Percentiles rank a stretch among this genome's conserved stretches.
Conservation (phyloP, 805 yeast species). For the Metschnikowia orientalis region DNA sequence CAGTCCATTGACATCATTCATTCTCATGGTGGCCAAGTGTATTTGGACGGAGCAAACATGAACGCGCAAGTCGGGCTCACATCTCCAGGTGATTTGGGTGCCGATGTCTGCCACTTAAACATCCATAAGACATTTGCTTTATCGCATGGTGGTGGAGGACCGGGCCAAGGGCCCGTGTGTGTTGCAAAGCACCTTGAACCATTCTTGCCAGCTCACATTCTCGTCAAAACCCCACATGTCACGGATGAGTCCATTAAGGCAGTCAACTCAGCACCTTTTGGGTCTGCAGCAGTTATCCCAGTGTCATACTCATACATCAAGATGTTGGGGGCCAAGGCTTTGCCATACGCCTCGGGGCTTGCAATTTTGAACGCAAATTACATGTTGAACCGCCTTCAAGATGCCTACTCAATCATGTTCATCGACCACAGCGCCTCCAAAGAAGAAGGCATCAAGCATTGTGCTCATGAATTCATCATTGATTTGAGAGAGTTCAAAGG, state of each 20-base stretch:
- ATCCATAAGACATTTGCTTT: conserved; percentile 96
- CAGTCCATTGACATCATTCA: conserved; percentile 85
- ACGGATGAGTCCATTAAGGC: conserved; percentile 57
- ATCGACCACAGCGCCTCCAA: conserved; percentile 44
- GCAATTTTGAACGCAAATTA: conserved; percentile 96
- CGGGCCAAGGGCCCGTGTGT: conserved; percentile 98
- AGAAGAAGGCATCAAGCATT: conserved; percentile 55
- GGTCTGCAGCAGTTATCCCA: conserved; percentile 89
- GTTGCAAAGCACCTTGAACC: conserved; percentile 76
- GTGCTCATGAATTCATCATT: conserved; percentile 95
- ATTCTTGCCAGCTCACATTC: conserved; percentile 76
- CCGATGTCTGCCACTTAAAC: conserved; percentile 96
- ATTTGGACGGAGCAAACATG: conserved; percentile 98
- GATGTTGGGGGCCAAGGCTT: conserved; percentile 81
- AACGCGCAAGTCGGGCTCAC: conserved; percentile 98
- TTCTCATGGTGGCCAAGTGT: conserved; percentile 87
- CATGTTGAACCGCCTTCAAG: conserved; percentile 75
- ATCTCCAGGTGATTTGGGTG: conserved; percentile 95
- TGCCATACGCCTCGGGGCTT: conserved; percentile 80
- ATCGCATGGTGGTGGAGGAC: conserved; percentile 99
- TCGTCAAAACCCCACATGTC: conserved; percentile 49
- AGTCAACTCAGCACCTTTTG: conserved; percentile 91
- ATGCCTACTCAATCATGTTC: conserved; percentile 72
- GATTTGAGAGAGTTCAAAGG: conserved; percentile 83
- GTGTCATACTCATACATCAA: conserved; percentile 94